Base-by-base conservation (phyloP, 129 eudicot genomes). In the Chrysanthemum seticuspe region DNA sequence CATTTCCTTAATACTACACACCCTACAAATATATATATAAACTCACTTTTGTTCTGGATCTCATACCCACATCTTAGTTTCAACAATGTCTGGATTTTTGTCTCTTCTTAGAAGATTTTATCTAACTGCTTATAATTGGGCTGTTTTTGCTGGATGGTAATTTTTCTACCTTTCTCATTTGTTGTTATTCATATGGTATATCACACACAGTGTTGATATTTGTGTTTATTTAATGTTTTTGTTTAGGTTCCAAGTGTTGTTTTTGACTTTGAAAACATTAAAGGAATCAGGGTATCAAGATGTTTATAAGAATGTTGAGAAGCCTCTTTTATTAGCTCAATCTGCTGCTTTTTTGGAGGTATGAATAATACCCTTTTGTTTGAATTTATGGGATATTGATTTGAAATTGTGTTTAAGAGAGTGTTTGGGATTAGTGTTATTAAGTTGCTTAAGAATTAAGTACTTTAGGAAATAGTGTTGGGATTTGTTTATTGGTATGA, bases 321-420 rank as follows among this genome's bases (percentile, higher is more conserved):
- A 81, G 67, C 97, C 99, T 58, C 91, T 94, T 51, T 76, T 83
- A 23, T 85, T 83, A 57, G 97, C 99, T 67, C 99, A 94, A 78
- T 84, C 99, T 34, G 99, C 97, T 74, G 99, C 99, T 77, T 62
- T 90, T 71, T 69, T 94, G 76, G 99, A 94, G 96, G 96, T 88
- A 72, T 8, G 47, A 25, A 4, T 11, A 15, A 71, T 52, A 71
- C 78, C 73, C 82, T 71, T 58, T 7, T 62, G 13, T 6, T 29
- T 16, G 2, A 45, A 16, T 36, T 68, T 1, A 0, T 48, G 6
- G 15, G 71, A 40, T 53, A 36, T 19, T 15, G 15, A 10, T 58
- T 40, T 40, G 45, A 40, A 40, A 40, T 40, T 40, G 10, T 40
- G 47, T 40, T 40, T 40, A 40, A 40, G 10, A 36, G 44, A 9